phyloP scores from a whole-genome alignment of 306 rosid genomes.

The Albizia julibrissin region DNA sequence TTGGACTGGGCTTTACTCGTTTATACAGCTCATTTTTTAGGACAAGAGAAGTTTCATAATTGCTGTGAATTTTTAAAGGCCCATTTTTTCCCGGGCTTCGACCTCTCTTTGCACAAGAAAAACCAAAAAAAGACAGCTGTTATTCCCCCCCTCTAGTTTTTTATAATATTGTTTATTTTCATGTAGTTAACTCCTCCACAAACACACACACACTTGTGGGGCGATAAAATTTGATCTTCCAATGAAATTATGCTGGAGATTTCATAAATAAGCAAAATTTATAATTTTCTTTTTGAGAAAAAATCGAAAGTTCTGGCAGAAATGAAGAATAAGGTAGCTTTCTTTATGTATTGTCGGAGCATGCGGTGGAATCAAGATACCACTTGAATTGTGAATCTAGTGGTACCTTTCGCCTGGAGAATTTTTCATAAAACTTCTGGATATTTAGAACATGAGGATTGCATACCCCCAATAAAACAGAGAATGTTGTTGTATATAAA shows the following conservation, averaged over 20 bases:
- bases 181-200: neutral
- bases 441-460: neutral
- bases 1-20: neutral
- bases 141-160: neutral
- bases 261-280: neutral
- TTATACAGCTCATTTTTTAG: neutral
- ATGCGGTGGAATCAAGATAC: neutral
- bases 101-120: neutral
- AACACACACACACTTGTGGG: neutral
- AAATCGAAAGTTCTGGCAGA: neutral
- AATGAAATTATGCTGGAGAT: neutral
- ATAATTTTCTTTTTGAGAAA: neutral
- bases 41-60: neutral
- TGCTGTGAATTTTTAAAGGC: neutral
- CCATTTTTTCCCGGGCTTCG: neutral
- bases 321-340: neutral
- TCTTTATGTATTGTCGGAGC: neutral
- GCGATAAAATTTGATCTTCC: neutral
- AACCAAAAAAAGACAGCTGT: neutral
- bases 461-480: neutral
- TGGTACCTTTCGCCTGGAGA: neutral
- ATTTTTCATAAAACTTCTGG: neutral
- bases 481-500: neutral
- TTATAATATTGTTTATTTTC: neutral
- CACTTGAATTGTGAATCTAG: constrained; percentile 18